Evolutionary conservation across 1,284 basidiomycete species (phyloP), one percentile per base, ranked within the genome.

Genomic region (Cystobasidium pallidum): DNA sequence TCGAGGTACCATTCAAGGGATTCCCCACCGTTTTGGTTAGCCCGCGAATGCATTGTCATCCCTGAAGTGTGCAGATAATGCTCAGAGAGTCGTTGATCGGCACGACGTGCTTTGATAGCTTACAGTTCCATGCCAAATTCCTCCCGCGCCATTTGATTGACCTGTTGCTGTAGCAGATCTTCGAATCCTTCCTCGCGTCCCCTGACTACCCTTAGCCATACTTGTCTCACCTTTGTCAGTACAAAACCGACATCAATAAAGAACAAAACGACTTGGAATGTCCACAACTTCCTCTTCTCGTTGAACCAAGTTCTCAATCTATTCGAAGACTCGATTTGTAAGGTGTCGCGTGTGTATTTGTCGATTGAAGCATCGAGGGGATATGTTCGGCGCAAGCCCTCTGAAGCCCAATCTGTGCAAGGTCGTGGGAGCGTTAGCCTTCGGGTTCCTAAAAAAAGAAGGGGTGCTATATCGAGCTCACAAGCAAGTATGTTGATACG

Each of bases 401-500:
- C 79, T 0, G 81, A 78, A 1, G 83, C 83, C 82, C 82, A 83
- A 79, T 83, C 62, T 15, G 76, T 28, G 81, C 81, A 8, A 21
- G 10, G 47, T 13, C 30, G 17, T 64, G 19, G 84, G 82, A 54
- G 87, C 77, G 82, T 88, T 85, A 58, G 86, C 82, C 1, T 78
- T 70, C n/a, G 84, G 73, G 30, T 86, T 51, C 39, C 89, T 83
- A 59, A 82, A 82, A 78, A 81, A 84, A 75, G 84, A 85, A 77
- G n/a, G n/a, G n/a, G n/a, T n/a, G n/a, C n/a, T n/a, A n/a, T n/a
- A n/a, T n/a, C n/a, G 86, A 86, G 41, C 79, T 79, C 3, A 85
- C 43, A 30, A 84, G 85, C 74, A 81, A 80, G 3, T 66, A 92
- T 89, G 79, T 91, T 92, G 80, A 94, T 88, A 24, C 92, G 86